A percentile compares a stretch with the other conserved stretches of the same genome.
Evolutionary conservation across 2,329 filamentous ascomycete genomes (phyloP).

Genomic region (Ophiostoma montium): DNA sequence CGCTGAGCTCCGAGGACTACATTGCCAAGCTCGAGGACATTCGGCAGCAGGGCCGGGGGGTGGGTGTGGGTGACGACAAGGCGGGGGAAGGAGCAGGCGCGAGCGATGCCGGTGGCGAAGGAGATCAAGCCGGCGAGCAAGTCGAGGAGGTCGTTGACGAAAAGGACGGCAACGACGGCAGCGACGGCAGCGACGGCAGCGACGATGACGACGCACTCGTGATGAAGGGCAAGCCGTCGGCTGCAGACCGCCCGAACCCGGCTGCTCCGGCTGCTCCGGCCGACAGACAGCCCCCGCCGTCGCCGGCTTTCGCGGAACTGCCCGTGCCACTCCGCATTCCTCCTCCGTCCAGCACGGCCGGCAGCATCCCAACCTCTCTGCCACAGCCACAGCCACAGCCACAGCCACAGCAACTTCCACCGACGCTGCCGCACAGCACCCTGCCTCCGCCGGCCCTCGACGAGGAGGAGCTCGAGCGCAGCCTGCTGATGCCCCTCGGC

Average conservation of each 20-base stretch:
- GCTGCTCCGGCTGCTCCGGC: too few species aligned
- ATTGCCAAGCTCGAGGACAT: constrained; percentile 61
- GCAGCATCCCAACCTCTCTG: background rate
- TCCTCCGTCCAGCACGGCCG: background rate
- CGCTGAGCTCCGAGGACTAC: constrained; percentile 79
- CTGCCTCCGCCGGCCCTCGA: background rate
- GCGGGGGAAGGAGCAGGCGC: constrained; percentile 15
- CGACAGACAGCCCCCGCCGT: background rate
- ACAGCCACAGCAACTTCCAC: too few species aligned
- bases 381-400: too few species aligned
- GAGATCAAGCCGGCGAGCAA: background rate
- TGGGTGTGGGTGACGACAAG: constrained; percentile 14
- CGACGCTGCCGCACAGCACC: too few species aligned
- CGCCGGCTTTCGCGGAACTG: background rate
- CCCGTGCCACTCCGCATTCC: background rate
- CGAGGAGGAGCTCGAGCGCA: constrained; percentile 70
- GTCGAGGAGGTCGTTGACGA: background rate
- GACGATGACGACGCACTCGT: constrained; percentile 1
- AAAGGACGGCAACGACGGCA: background rate
- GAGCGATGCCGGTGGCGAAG: constrained; percentile 12
- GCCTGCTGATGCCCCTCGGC: constrained; percentile 68
- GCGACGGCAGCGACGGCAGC: background rate
- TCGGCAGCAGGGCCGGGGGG: constrained; percentile 28
- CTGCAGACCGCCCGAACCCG: too few species aligned
- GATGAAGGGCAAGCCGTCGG: constrained; percentile 1